Conservation (phyloP, 1,284 basidiomycete genomes). For the Taiwanofungus camphoratus region DNA sequence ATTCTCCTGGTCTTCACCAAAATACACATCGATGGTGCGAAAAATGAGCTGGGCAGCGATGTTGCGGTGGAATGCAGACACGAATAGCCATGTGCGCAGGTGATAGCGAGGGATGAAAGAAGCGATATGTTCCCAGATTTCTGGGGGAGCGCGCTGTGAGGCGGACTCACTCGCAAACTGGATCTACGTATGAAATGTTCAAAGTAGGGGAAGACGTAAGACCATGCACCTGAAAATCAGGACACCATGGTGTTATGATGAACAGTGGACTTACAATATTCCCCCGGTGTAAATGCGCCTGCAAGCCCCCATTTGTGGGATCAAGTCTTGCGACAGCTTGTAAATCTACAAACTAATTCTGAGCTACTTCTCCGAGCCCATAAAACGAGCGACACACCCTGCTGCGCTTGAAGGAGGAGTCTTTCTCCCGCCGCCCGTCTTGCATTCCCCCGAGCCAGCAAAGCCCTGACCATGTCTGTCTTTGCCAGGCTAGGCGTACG, state of each 20-base stretch:
- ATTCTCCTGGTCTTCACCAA: conserved; percentile 54
- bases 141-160: conserved; percentile 51
- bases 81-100: conserved; percentile 58
- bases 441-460: conserved; percentile 53
- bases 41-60: conserved; percentile 59
- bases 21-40: conserved; percentile 57
- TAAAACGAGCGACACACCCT: conserved; percentile 34
- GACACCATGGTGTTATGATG: background rate
- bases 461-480: conserved; percentile 44
- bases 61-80: conserved; percentile 56
- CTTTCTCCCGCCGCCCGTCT: conserved; percentile 47
- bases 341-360: conserved; percentile 38
- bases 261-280: background rate
- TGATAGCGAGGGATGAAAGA: conserved; percentile 54
- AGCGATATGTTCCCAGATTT: conserved; percentile 64
- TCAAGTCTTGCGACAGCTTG: conserved; percentile 52
- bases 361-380: background rate
- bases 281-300: conserved; percentile 42
- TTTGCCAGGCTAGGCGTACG: conserved; percentile 50
- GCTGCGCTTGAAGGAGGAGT: conserved; percentile 49
- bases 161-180: conserved; percentile 49
- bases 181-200: too few species aligned
- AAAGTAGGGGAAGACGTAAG: too few species aligned
- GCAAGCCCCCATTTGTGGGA: conserved; percentile 49
- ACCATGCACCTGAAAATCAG: too few species aligned